Base-by-base conservation (phyloP, 2,329 filamentous ascomycete species). In the Pestalotiopsis sp. region DNA sequence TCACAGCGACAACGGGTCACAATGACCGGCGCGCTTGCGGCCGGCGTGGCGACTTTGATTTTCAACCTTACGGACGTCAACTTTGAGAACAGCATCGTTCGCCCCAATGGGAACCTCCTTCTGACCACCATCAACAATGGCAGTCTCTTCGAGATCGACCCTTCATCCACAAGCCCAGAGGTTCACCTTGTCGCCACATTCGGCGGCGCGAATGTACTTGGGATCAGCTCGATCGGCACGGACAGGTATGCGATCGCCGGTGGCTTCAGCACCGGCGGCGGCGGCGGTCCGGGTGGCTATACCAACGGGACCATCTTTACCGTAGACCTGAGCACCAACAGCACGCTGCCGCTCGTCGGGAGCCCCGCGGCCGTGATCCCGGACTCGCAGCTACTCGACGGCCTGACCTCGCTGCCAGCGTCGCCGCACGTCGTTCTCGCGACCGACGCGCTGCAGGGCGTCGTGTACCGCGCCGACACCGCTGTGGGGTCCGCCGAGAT, bases 231-330 rank as follows among this genome's bases (percentile, higher is more conserved):
- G 12, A 39, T 63, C 27, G 27, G 60, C 12, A 14, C 27, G 9
- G 60, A 63, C 60, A 63, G 39, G 60, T 63, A 63, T 63, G 27
- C 60, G 6, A 45, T 63, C n/a, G 60, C 60, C 17, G 60, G 69
- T 14, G 69, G 67, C 20, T 27, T 69, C 57, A n/a, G 69, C 55
- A n/a, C 4, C n/a, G 45, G 45, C 45, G 45, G 45, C 14, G 45
- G 17, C 14, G 45, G 45, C 4, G 45, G 20, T 2, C 57, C 57
- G 3, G 68, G 62, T 41, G 61, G 57, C 17, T 70, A 69, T 41
- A 61, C 61, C 52, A 59, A 70, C 57, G 69, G 69, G 55, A 70
- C 67, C 25, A 64, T 70, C 67, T 70, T 62, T 64, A 69, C 69
- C 6, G 41, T 68, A 31, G 67, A 70, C 20, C 68, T 70, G 27